Evolutionary conservation across 2,329 filamentous ascomycete species (phyloP), one percentile per base, ranked within the genome.

Genomic region (Triangularia verruculosa): DNA sequence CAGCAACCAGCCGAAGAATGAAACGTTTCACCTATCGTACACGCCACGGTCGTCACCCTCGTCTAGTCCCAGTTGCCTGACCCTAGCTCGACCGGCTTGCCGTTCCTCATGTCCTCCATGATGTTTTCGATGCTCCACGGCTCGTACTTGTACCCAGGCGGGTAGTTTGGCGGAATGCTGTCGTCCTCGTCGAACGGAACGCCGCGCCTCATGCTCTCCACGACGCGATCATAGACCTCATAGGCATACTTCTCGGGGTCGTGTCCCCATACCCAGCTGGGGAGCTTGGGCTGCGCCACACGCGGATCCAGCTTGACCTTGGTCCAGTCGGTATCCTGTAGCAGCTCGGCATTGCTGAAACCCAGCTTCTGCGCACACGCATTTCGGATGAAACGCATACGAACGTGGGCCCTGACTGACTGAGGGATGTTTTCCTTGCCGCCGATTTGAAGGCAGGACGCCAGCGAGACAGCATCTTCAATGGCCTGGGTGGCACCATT

Each of bases 401-500:
- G 72, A 13, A 72, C 72, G 8, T 76, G 72, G 1, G 75, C 72
- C 20, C 75, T 63, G 0, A 74, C 69, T 11, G 75, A 68, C 52
- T 73, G 69, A 5, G 70, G 66, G 61, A 73, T 58, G 5, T 64
- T 64, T 4, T 67, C 60, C 15, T 27, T 32, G 2, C 74, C 74
- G 12, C 71, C 74, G 2, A 77, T 66, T 67, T 77, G 74, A 4
- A 78, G 74, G 52, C 76, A 75, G 3, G 74, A 67, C 1, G 76
- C 76, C 2, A 79, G 66, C 4, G 74, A 77, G 27, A 76, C 68
- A 15, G 76, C 76, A 63, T 80, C 78, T 59, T 80, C 78, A 34
- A 79, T 77, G 1, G 77, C 77, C 68, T 78, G 77, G 1, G 75
- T 78, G 7, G 77, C 78, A 2, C 77, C 77, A 61, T 78, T 78